These are phyloP conservation scores for Pyropia haitanensis DNA, from an alignment of 23 red algal species.

Conservation along the genomic window DNA sequence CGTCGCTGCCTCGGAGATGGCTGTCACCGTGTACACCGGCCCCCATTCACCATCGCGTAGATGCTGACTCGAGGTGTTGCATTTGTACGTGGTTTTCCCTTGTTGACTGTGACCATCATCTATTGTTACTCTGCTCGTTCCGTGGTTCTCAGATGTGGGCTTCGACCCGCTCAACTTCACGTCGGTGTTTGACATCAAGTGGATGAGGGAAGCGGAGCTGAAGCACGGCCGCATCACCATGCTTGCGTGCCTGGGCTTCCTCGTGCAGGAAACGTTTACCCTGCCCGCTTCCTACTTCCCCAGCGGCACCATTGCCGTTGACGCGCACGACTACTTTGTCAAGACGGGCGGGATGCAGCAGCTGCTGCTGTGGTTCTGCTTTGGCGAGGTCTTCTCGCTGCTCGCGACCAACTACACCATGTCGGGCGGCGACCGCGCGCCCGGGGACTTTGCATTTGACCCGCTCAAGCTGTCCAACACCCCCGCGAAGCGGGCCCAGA, in stretches of 20 bases:
- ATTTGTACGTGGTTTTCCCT: too few relatives aligned
- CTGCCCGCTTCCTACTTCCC: slow-evolving; percentile 21
- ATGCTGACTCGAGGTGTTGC: too few relatives aligned
- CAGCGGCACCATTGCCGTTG: slow-evolving; percentile 1
- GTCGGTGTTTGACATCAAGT: slow-evolving; percentile 56
- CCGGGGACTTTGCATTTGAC: slow-evolving; percentile 71
- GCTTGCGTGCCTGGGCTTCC: slow-evolving; percentile 67
- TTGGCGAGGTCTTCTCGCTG: slow-evolving; percentile 66
- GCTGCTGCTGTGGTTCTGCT: slow-evolving; percentile 59
- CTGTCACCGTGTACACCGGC: too few relatives aligned
- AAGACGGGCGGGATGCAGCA: slow-evolving; percentile 77
- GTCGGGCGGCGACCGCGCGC: slow-evolving; percentile 33
- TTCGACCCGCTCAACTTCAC: slow-evolving; percentile 94
- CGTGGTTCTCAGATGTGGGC: slow-evolving; percentile 19
- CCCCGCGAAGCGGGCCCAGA: slow-evolving; percentile 40
- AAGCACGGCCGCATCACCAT: slow-evolving; percentile 85
- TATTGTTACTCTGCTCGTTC: too few relatives aligned
- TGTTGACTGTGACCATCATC: too few relatives aligned
- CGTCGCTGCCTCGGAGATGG: too few relatives aligned
- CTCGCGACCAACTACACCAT: slow-evolving; percentile 59
- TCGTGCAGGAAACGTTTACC: slow-evolving; percentile 52
- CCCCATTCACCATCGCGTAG: too few relatives aligned
- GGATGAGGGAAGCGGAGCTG: slow-evolving; percentile 88
- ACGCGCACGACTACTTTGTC: slow-evolving; percentile 73
- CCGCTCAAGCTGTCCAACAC: slow-evolving; percentile 78